phyloP scores from a whole-genome alignment of 805 yeast species.

The Saccharomycopsis capsularis region DNA sequence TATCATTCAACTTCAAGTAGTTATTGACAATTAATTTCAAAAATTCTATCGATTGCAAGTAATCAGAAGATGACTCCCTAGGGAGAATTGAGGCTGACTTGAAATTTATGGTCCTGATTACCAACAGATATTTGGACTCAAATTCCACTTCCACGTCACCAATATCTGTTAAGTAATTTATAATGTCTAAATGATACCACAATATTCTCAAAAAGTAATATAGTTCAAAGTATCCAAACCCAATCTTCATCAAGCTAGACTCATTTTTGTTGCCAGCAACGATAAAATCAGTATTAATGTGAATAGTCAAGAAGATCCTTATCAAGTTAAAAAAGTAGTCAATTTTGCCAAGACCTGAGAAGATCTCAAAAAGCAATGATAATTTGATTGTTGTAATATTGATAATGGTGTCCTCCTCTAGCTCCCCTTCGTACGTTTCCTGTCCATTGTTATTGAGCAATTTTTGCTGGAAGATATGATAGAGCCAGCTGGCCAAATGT shows the following conservation, averaged over 20 bases:
- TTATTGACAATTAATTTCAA: conserved; percentile 18
- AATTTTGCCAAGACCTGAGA: conserved; percentile 4
- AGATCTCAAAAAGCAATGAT: conserved; percentile 3
- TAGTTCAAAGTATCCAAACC: conserved; percentile 16
- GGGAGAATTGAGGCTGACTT: too few species aligned
- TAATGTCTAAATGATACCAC: conserved; percentile 4
- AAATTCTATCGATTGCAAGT: conserved; percentile 12
- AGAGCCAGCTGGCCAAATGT: conserved; percentile 13
- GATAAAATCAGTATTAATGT: conserved; percentile 6
- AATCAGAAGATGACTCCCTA: neutral
- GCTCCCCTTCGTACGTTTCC: too few species aligned
- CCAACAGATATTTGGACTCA: conserved; percentile 13
- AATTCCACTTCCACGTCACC: conserved; percentile 14
- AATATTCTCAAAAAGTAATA: conserved; percentile 10
- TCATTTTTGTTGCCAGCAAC: neutral
- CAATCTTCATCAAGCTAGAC: neutral
- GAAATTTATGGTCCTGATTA: conserved; percentile 7
- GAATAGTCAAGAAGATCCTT: conserved; percentile 4
- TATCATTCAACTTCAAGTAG: conserved; percentile 18
- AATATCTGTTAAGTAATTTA: conserved; percentile 14
- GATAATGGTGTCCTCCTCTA: neutral
- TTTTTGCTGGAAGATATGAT: neutral
- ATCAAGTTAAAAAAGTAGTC: conserved; percentile 17
- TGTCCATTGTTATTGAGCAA: neutral
- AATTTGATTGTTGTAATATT: conserved; percentile 1